Percentiles rank a stretch among this genome's conserved stretches.
phyloP scores from a whole-genome alignment of 2,329 filamentous ascomycete species.

The Pyricularia grisea region DNA sequence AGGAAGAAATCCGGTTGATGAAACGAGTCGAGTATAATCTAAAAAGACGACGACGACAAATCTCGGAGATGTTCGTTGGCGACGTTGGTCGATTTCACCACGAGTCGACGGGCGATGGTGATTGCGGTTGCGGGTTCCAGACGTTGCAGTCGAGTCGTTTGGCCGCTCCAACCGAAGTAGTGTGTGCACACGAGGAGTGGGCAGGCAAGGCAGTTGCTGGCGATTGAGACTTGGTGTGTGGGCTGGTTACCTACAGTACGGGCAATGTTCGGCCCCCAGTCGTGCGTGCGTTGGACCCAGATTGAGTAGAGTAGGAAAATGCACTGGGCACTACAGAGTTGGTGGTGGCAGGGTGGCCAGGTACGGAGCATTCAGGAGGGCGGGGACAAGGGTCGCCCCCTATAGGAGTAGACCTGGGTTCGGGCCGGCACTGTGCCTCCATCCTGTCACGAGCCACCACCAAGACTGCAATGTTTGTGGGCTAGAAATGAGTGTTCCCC shows the following conservation, averaged over 20 bases:
- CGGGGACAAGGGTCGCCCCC: not conserved
- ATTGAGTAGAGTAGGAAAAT: not conserved
- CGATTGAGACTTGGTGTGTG: not conserved
- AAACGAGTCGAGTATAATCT: not conserved
- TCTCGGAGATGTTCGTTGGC: not conserved
- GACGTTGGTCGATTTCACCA: not conserved
- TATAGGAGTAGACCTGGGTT: not conserved
- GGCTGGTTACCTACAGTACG: not conserved
- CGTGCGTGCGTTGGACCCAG: not conserved
- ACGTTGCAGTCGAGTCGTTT: not conserved
- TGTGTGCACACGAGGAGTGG: not conserved
- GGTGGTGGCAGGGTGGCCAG: not conserved
- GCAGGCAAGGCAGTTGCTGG: not conserved
- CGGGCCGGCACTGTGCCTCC: not conserved
- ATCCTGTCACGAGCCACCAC: not conserved
- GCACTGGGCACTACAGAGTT: not conserved
- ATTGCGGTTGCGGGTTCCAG: not conserved
- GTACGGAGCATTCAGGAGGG: not conserved
- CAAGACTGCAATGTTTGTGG: not conserved
- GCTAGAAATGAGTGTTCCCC: not conserved
- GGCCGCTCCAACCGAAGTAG: not conserved
- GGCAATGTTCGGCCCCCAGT: not conserved
- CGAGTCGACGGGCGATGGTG: not conserved
- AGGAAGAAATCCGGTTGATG: not conserved
- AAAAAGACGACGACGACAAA: not conserved